Evolutionary conservation across 225 moss, liverwort and hornwort genomes (phyloP).

Genomic region (Polytrichum commune): DNA sequence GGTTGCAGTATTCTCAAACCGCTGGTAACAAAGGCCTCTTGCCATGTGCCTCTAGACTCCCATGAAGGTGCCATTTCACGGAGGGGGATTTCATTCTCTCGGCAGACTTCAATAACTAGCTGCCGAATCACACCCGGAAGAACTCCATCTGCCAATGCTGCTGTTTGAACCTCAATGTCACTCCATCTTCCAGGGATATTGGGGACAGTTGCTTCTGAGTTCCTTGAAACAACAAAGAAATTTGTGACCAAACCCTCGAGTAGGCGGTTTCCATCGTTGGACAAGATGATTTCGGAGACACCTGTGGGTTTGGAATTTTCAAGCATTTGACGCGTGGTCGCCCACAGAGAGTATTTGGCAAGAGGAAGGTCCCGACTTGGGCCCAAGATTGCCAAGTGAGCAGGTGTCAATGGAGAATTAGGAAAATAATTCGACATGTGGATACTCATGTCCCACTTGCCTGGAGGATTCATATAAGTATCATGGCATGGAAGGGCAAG

Average conservation of each 20-base stretch:
- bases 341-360: constrained; percentile 78
- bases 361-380: constrained; percentile 60
- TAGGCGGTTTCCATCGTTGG: constrained; percentile 67
- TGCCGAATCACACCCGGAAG: constrained; percentile 71
- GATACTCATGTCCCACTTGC: constrained; percentile 45
- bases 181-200: constrained; percentile 5
- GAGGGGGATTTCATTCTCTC: constrained; percentile 32
- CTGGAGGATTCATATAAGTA: neutral
- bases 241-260: constrained; percentile 79
- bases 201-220: constrained; percentile 1
- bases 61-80: constrained; percentile 52
- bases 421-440: constrained; percentile 63
- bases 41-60: constrained; percentile 38
- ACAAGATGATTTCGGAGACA: constrained; percentile 65
- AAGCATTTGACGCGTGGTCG: constrained; percentile 50
- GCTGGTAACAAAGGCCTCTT: constrained; percentile 59
- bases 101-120: constrained; percentile 40
- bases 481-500: constrained; percentile 30
- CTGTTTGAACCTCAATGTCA: constrained; percentile 63
- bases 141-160: constrained; percentile 62
- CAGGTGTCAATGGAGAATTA: constrained; percentile 22
- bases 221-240: constrained; percentile 68
- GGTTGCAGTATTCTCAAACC: constrained; percentile 55
- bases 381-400: constrained; percentile 61
- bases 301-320: constrained; percentile 51